Evolutionary conservation across 2,329 filamentous ascomycete species (phyloP).

Genomic region (Talaromyces sp.): DNA sequence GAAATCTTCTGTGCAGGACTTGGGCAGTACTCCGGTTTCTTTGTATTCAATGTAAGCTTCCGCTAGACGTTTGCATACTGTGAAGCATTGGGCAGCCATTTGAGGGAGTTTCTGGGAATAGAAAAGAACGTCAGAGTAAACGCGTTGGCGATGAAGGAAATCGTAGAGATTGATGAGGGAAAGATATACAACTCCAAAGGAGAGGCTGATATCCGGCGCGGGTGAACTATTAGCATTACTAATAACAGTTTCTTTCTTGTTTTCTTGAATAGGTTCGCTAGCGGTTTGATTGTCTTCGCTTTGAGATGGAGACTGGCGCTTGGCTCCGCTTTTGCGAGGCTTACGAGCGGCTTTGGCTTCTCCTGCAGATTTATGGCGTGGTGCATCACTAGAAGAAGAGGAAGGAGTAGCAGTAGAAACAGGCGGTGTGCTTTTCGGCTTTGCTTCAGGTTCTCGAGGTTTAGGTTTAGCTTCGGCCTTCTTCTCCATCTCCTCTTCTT

Average conservation of each 20-base stretch:
- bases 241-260: not conserved
- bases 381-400: not conserved
- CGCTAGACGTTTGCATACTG: conserved; percentile 16
- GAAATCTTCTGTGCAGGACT: conserved; percentile 22
- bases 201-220: not conserved
- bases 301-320: not conserved
- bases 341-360: not conserved
- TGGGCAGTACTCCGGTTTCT: conserved; percentile 26
- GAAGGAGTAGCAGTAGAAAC: not conserved
- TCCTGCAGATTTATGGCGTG: not conserved
- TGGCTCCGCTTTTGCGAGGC: not conserved
- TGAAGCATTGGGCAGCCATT: conserved; percentile 11
- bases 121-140: conserved; percentile 3
- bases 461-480: not conserved
- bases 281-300: not conserved
- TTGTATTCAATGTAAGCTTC: conserved; percentile 24
- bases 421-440: not conserved
- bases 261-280: not conserved
- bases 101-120: conserved; percentile 4
- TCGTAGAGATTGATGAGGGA: conserved; percentile 4
- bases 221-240: not conserved
- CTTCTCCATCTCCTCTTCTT: conserved; percentile 2
- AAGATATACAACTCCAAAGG: conserved; percentile 4
- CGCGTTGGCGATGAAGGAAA: conserved; percentile 1
- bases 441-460: not conserved